Percentiles rank a stretch among this genome's conserved stretches.
These are phyloP conservation scores for Candida corydali DNA, from an alignment of 805 yeast species.

Conservation along the genomic window DNA sequence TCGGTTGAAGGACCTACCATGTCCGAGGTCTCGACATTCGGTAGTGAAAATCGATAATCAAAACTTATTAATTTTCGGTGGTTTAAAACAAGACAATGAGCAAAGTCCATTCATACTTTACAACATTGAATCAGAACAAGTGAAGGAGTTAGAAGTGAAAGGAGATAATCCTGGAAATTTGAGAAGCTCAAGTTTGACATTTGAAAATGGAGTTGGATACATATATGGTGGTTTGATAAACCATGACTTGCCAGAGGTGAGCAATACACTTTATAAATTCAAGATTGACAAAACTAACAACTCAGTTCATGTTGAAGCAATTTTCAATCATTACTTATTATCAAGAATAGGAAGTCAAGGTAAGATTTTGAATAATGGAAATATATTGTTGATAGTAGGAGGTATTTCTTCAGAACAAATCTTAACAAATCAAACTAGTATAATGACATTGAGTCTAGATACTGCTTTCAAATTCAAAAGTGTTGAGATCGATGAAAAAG, in stretches of 20 bases:
- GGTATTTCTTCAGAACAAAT: constrained; percentile 45
- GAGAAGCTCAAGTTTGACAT: constrained; percentile 33
- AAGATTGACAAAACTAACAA: constrained; percentile 13
- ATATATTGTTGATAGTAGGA: constrained; percentile 47
- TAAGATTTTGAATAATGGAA: constrained; percentile 18
- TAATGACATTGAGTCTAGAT: constrained; percentile 31
- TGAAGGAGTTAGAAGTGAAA: constrained; percentile 10
- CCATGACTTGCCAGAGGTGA: constrained; percentile 25
- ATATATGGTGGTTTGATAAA: constrained; percentile 47
- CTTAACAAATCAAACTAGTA: constrained; percentile 18
- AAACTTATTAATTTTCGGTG: constrained; percentile 50
- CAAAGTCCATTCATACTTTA: constrained; percentile 17
- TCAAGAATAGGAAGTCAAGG: constrained; percentile 49
- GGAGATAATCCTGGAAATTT: constrained; percentile 20
- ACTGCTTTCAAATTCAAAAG: constrained; percentile 11
- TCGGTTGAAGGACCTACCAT: constrained; percentile 32
- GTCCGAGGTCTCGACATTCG: constrained; percentile 50
- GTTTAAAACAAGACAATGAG: constrained; percentile 19
- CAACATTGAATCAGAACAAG: constrained; percentile 12
- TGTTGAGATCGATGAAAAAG: constrained; percentile 15
- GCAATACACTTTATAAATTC: constrained; percentile 32
- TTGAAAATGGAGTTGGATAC: constrained; percentile 31
- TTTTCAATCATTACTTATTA: constrained; percentile 23
- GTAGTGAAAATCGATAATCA: constrained; percentile 23
- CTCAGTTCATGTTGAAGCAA: constrained; percentile 14